phyloP scores from a whole-genome alignment of 257 asterid genomes.

The Solanum rostratum region DNA sequence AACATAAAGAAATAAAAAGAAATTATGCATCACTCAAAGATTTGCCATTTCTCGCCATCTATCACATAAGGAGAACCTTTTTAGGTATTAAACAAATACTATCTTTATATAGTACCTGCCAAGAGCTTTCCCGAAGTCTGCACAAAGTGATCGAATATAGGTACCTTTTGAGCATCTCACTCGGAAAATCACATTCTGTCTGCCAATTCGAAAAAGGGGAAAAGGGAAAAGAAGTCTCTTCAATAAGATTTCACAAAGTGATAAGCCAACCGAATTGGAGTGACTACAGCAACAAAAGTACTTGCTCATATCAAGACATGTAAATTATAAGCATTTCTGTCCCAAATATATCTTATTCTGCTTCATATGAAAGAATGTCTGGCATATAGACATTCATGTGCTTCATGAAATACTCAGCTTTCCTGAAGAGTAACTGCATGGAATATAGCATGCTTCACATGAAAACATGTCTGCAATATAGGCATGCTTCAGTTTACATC shows the following conservation, averaged over 20 bases:
- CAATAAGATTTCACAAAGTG: not conserved
- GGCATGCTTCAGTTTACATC: not conserved
- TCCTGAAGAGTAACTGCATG: not conserved
- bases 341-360: not conserved
- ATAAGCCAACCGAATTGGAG: not conserved
- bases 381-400: not conserved
- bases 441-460: not conserved
- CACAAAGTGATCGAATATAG: slow-evolving; percentile 87
- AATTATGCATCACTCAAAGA: not conserved
- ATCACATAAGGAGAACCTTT: not conserved
- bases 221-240: not conserved
- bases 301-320: not conserved
- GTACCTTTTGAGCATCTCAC: slow-evolving; percentile 96
- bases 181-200: slow-evolving; percentile 90
- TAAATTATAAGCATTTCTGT: not conserved
- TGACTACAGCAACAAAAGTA: not conserved
- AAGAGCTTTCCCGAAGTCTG: slow-evolving; percentile 86
- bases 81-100: not conserved
- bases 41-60: not conserved
- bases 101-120: slow-evolving; percentile 43
- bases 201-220: slow-evolving; percentile 8
- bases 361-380: not conserved
- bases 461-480: not conserved
- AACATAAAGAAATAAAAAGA: not conserved
- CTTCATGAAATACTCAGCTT: not conserved